Base-by-base conservation (phyloP, 495 filamentous ascomycete genomes). In the Aspergillus bridgeri region DNA sequence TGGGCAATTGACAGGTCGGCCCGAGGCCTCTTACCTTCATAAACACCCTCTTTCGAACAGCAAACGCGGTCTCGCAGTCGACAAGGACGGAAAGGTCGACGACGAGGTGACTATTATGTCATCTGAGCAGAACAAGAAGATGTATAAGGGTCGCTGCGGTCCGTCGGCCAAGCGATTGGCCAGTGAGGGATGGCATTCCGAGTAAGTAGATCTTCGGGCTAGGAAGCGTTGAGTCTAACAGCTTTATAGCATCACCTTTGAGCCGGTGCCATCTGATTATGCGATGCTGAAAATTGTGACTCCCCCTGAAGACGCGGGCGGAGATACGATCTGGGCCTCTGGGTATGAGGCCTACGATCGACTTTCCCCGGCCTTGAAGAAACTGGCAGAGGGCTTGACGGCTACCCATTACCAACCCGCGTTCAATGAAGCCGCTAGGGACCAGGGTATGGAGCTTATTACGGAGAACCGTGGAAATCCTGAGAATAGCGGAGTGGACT, bases 331-430 rank as follows among this genome's bases (percentile, higher is more conserved):
- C 27, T 89, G 85, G 85, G 87, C 85, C 2, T 85, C 82, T 0
- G 86, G 84, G 38, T 90, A 89, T 68, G 87, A 90, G 63, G 71
- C 89, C 9, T 91, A 87, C 69, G 88, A 91, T 69, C 81, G 86
- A 6, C 73, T 91, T 60, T 86, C 83, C 0, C 69, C 78, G 19
- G 75, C 82, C 0, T 80, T 85, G 53, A 83, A 81, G 42, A 68
- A 69, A 20, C 87, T 89, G 69, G 72, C 89, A 22, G 87, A 91
- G 55, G 69, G 68, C 0, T 69, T 91, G 18, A 86, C 83, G 0
- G 85, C 81, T 2, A 83, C 82, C 29, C 86, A 84, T 64, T 54
- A 56, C 20, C 61, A 59, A 17, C 60, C 61, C 22, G 56, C 57
- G 0, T 65, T 65, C 27, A 58, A 62, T 47, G 27, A 59, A 13